phyloP scores from a whole-genome alignment of 1,284 basidiomycete genomes.

The Boletellus deceptivus region DNA sequence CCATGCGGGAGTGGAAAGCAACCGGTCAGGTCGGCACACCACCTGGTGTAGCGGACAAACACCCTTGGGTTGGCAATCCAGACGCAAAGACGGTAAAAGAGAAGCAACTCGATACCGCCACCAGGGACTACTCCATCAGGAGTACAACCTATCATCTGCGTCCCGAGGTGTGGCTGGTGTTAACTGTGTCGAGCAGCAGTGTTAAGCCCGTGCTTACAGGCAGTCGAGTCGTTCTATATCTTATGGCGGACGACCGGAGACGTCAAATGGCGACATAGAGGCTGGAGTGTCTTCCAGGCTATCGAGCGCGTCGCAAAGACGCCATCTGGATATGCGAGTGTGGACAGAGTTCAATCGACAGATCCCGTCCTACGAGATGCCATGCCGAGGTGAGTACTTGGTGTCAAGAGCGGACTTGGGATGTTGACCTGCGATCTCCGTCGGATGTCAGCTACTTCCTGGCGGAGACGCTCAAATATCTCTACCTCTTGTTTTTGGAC shows the following conservation, averaged over 20 bases:
- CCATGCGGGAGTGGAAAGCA: slow-evolving; percentile 50
- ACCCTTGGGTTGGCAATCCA: slow-evolving; percentile 28
- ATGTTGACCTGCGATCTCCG: background rate
- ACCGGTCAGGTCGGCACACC: slow-evolving; percentile 43
- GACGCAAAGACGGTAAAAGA: slow-evolving; percentile 18
- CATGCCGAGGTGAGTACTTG: slow-evolving; percentile 63
- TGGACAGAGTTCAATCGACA: slow-evolving; percentile 47
- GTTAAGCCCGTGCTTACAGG: slow-evolving; percentile 36
- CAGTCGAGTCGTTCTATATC: slow-evolving; percentile 67
- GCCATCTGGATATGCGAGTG: slow-evolving; percentile 56
- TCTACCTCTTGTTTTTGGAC: slow-evolving; percentile 61
- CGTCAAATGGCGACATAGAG: slow-evolving; percentile 68
- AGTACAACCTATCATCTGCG: slow-evolving; percentile 53
- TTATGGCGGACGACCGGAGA: slow-evolving; percentile 73
- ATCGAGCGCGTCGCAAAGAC: slow-evolving; percentile 60
- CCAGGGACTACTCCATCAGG: slow-evolving; percentile 41
- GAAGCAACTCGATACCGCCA: slow-evolving; percentile 25
- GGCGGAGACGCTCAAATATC: slow-evolving; percentile 73
- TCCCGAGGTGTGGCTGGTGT: slow-evolving; percentile 53
- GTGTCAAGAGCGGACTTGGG: background rate
- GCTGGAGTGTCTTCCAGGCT: slow-evolving; percentile 73
- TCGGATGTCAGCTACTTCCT: slow-evolving; percentile 54
- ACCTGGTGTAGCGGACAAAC: slow-evolving; percentile 50
- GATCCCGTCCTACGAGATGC: slow-evolving; percentile 44
- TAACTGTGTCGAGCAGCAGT: background rate